Percentiles rank a stretch among this genome's conserved stretches.
Conservation (phyloP, 1,139 yeast genomes). For the Diutina mesorugosa region DNA sequence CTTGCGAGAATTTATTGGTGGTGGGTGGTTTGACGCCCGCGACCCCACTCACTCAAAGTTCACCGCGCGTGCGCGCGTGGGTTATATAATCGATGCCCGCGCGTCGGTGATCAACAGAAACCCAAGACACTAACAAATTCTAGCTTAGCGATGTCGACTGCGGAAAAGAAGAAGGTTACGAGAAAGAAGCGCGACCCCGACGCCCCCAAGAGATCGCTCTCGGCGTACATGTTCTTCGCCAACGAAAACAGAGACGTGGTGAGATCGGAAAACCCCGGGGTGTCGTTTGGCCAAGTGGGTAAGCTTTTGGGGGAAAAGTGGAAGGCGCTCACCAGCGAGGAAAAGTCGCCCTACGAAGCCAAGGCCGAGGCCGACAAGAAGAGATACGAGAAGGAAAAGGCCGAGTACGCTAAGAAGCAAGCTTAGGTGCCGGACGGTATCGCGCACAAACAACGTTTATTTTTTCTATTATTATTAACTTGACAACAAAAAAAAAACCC, state of each 20-base stretch:
- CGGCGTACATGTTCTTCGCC: constrained; percentile 98
- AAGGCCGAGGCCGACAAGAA: constrained; percentile 94
- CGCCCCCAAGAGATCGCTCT: constrained; percentile 97
- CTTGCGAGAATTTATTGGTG: neutral
- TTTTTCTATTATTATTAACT: neutral
- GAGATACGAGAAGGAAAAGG: constrained; percentile 94
- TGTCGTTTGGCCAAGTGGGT: constrained; percentile 86
- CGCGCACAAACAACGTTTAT: neutral
- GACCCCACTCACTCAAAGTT: neutral
- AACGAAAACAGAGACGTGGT: constrained; percentile 93
- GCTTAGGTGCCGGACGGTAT: neutral
- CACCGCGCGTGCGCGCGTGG: neutral
- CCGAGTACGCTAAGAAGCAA: constrained; percentile 57
- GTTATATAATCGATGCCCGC: neutral
- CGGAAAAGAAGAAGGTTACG: constrained; percentile 32
- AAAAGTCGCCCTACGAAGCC: constrained; percentile 78
- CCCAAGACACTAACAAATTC: neutral
- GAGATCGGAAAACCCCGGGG: constrained; percentile 90
- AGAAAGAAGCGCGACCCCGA: constrained; percentile 77
- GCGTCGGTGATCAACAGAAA: neutral
- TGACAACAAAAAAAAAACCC: neutral
- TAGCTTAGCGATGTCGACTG: constrained; percentile 5
- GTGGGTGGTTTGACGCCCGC: neutral
- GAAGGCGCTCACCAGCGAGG: constrained; percentile 78
- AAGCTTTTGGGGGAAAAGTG: constrained; percentile 89